These are phyloP conservation scores for Apostasia shenzhenica DNA, from an alignment of 106 monocot species.

Conservation along the genomic window DNA sequence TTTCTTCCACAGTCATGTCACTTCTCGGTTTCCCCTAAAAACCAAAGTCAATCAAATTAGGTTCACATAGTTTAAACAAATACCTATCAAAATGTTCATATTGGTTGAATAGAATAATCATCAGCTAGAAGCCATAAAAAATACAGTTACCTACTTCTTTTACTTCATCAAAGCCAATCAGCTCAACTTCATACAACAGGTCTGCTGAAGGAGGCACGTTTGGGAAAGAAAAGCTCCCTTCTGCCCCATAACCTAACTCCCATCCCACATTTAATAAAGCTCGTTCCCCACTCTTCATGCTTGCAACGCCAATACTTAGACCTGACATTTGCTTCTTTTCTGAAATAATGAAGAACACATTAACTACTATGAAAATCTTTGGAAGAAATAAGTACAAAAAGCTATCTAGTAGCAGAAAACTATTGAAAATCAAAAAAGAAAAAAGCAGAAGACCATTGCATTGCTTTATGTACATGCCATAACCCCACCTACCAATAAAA, in stretches of 20 bases:
- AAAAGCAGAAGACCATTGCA: no score
- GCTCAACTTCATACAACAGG: slow-evolving; percentile 90
- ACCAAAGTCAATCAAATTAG: slow-evolving; percentile 8
- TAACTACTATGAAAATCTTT: no score
- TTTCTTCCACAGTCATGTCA: slow-evolving; percentile 98
- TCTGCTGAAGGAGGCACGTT: slow-evolving; percentile 88
- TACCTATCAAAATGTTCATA: slow-evolving; percentile 4
- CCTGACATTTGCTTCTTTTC: slow-evolving; percentile 82
- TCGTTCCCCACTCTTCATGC: slow-evolving; percentile 90
- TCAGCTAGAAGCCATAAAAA: neutral
- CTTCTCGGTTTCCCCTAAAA: slow-evolving; percentile 84
- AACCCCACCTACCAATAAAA: no score
- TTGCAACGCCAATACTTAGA: slow-evolving; percentile 72
- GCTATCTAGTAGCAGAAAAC: no score
- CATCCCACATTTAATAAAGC: slow-evolving; percentile 79
- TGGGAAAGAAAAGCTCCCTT: slow-evolving; percentile 97
- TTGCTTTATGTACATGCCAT: no score
- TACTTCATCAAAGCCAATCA: slow-evolving; percentile 92
- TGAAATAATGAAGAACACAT: slow-evolving; percentile 15
- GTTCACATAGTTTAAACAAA: neutral
- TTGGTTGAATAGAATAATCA: neutral
- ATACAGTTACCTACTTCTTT: slow-evolving; percentile 55
- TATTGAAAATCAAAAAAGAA: no score
- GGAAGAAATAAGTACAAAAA: no score
- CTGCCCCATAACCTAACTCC: slow-evolving; percentile 93